phyloP scores from a whole-genome alignment of 805 yeast species.

The Schwanniomyces vanrijiae region DNA sequence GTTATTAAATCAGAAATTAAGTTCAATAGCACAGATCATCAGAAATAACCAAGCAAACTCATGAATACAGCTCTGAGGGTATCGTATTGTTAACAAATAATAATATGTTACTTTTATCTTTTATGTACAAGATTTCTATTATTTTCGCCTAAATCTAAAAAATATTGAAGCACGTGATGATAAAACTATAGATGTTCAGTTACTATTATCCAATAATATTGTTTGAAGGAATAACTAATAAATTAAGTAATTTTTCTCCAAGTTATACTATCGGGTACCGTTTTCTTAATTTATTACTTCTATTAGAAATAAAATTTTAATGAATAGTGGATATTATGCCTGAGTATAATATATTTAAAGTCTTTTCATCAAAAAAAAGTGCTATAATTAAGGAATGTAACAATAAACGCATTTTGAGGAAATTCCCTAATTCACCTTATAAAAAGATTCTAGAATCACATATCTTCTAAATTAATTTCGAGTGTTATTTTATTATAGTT shows the following conservation, averaged over 20 bases:
- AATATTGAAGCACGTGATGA: constrained; percentile 29
- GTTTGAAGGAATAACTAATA: constrained; percentile 15
- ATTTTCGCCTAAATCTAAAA: constrained; percentile 36
- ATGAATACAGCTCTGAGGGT: constrained; percentile 23
- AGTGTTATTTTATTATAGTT: constrained; percentile 45
- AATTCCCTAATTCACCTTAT: constrained; percentile 20
- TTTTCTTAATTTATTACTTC: constrained; percentile 30
- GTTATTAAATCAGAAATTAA: constrained; percentile 17
- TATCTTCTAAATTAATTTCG: constrained; percentile 44
- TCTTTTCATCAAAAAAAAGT: constrained; percentile 9
- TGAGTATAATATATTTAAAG: constrained; percentile 18
- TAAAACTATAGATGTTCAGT: too few species aligned
- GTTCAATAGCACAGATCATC: constrained; percentile 22
- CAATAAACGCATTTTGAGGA: constrained; percentile 12
- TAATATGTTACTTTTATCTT: constrained; percentile 27
- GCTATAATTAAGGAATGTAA: constrained; percentile 16
- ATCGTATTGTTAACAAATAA: constrained; percentile 32
- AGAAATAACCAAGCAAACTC: constrained; percentile 17
- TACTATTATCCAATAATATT: constrained; percentile 22
- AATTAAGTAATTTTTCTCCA: constrained; percentile 15
- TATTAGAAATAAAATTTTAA: constrained; percentile 19
- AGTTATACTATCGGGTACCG: constrained; percentile 30
- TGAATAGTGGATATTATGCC: too few species aligned
- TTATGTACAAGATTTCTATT: constrained; percentile 28
- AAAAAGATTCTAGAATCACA: constrained; percentile 14